Evolutionary conservation across 1,139 yeast genomes (phyloP), one percentile per base, ranked within the genome.

Genomic region (Nadsonia commutata): DNA sequence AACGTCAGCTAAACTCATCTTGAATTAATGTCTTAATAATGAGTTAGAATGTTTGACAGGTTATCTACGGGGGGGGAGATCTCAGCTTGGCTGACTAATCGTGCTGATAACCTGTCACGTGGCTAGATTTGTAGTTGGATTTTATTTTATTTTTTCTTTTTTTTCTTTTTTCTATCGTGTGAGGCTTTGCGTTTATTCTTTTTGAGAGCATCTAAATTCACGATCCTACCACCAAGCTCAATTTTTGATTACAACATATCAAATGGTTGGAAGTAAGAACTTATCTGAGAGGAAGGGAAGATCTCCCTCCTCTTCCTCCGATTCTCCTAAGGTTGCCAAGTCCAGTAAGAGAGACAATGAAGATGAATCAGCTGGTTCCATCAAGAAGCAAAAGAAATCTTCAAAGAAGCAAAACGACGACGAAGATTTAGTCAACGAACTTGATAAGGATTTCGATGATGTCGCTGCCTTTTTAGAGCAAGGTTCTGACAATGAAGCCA

Each of bases 371-470:
- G 11, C 41, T 11, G 11, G 18, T 7, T 23, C 22, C 18, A 18
- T 19, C 33, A 16, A 4, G 5, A 27, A 21, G 43, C 41, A 37
- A 45, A 38, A 27, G 40, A 27, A 19, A 18, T 13, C 8, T n/a
- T 19, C 31, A 16, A 37, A 46, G 18, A 40, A 40, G 41, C 47
- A 46, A 45, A 50, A 37, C 43, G 50, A 47, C 9, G 52, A 49
- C 13, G 54, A 52, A 31, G 52, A 47, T 11, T 52, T 48, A 36
- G 56, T 48, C 9, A 56, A 55, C 27, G 57, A 53, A 40, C 50
- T 55, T 31, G 59, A 54, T 36, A 52, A 49, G 21, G 55, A 51
- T 9, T 48, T 49, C 13, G 54, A 49, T 16, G 54, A 51, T n/a
- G 48, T 52, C 36, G 52, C 49, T 37, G 54, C 40, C 21, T 46